Evolutionary conservation across 169 alveolate species (phyloP).

Genomic region (Eimeria zaria): DNA sequence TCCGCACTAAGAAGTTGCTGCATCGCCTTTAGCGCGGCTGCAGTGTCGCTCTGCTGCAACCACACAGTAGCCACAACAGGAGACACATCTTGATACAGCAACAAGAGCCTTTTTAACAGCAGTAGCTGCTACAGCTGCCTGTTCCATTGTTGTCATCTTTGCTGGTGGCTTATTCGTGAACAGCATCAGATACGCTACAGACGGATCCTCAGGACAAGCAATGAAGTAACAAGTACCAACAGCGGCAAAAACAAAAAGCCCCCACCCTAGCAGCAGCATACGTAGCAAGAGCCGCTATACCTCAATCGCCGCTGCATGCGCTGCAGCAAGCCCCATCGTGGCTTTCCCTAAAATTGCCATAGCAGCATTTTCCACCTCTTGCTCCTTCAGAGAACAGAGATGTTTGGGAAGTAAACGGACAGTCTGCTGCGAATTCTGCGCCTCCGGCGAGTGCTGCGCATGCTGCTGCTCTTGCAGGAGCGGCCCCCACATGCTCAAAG

Average conservation of each 20-base stretch:
- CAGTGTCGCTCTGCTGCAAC: constrained; percentile 46
- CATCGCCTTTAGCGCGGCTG: constrained; percentile 12
- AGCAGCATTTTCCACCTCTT: constrained; percentile 49
- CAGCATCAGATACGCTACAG: not conserved
- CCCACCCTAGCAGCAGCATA: not conserved
- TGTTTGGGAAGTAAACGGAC: not conserved
- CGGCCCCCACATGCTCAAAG: constrained; percentile 47
- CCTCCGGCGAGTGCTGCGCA: not conserved
- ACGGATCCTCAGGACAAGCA: not conserved
- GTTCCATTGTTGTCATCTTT: not conserved
- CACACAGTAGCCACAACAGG: not conserved
- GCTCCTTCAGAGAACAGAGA: not conserved
- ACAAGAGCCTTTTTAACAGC: not conserved
- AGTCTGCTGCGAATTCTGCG: not conserved
- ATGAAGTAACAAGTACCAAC: not conserved
- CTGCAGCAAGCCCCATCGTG: constrained; percentile 60
- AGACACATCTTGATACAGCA: not conserved
- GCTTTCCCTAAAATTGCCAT: constrained; percentile 30
- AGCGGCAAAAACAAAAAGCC: not conserved
- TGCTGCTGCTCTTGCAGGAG: not conserved
- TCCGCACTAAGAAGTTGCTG: constrained; percentile 21
- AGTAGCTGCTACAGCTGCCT: not conserved
- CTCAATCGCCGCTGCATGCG: constrained; percentile 37
- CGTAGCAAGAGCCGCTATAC: not conserved
- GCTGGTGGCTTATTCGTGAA: not conserved